phyloP scores from a whole-genome alignment of 2,329 filamentous ascomycete species.

The Colletotrichum orbiculare region DNA sequence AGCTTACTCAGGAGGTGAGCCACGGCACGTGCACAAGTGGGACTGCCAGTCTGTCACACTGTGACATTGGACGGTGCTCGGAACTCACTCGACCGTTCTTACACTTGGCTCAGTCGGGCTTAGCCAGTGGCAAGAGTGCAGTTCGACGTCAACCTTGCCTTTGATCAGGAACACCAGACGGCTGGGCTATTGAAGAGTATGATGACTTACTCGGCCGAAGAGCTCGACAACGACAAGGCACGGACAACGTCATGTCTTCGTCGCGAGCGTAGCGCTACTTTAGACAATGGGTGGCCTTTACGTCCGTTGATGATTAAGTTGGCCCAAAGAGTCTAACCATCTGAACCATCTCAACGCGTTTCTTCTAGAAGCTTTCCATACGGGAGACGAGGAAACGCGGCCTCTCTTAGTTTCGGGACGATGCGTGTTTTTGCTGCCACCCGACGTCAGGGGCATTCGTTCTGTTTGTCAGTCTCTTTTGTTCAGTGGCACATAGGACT shows the following conservation, averaged over 20 bases:
- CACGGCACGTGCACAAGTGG: too few relatives aligned
- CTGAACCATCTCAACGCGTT: constrained; percentile 9
- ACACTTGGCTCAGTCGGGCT: constrained; percentile 6
- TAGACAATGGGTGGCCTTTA: neutral
- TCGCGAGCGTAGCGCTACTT: neutral
- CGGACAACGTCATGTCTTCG: constrained; percentile 1
- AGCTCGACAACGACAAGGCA: neutral
- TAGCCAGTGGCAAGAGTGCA: constrained; percentile 15
- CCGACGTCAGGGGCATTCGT: too few relatives aligned
- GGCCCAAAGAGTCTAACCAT: neutral
- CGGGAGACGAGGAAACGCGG: too few relatives aligned
- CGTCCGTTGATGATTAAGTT: constrained; percentile 6
- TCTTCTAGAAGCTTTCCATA: constrained; percentile 1
- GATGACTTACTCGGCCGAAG: constrained; percentile 3
- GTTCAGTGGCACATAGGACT: too few relatives aligned
- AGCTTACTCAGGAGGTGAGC: too few relatives aligned
- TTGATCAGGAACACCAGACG: constrained; percentile 6
- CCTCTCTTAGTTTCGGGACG: too few relatives aligned
- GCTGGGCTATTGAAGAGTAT: neutral
- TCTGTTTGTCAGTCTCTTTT: too few relatives aligned
- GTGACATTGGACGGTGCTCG: neutral
- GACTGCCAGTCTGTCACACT: neutral
- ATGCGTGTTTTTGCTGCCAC: too few relatives aligned
- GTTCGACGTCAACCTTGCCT: constrained; percentile 13
- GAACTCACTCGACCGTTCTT: constrained; percentile 11